Conservation (phyloP, 2,329 filamentous ascomycete species). For the Fusarium penzigii region DNA sequence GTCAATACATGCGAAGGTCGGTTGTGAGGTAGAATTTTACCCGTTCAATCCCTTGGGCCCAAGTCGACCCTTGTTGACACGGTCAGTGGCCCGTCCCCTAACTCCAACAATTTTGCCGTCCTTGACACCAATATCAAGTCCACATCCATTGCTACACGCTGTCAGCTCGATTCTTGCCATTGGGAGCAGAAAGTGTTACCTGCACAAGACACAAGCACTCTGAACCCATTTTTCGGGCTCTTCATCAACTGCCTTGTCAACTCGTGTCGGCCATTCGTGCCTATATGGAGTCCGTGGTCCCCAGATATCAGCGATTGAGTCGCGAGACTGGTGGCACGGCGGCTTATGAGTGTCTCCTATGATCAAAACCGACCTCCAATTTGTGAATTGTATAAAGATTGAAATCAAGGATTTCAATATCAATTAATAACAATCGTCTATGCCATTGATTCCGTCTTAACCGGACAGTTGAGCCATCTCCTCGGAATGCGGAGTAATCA, state of each 20-base stretch:
- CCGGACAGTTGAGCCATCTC: background rate
- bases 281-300: background rate
- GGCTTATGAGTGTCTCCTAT: background rate
- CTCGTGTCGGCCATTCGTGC: background rate
- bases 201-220: background rate
- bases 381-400: background rate
- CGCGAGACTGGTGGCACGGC: background rate
- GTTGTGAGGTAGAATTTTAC: background rate
- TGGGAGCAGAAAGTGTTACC: background rate
- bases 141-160: background rate
- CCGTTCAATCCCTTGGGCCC: background rate
- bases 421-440: too few species aligned
- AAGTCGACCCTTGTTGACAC: background rate
- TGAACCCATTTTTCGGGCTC: background rate
- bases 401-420: too few species aligned
- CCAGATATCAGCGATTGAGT: background rate
- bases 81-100: background rate
- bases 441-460: background rate
- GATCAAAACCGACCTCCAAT: background rate
- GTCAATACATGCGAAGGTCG: background rate
- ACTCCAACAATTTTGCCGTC: background rate
- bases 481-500: background rate
- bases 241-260: background rate
- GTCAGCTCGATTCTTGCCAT: background rate
- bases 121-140: background rate